Conservation (phyloP, 2,329 filamentous ascomycete species). For the Torrubiella hemipterigena region DNA sequence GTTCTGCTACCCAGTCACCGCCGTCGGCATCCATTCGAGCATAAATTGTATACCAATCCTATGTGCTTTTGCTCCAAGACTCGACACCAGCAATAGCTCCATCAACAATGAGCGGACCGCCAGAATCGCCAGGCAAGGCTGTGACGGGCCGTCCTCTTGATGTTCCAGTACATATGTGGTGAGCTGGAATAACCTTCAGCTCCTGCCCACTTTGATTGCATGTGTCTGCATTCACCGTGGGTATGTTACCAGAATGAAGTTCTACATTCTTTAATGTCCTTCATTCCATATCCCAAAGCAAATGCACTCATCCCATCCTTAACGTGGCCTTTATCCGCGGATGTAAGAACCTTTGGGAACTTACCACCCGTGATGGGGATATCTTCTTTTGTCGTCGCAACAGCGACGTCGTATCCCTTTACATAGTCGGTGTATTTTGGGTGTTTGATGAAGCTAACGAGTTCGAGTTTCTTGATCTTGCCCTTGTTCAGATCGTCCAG, state of each 20-base stretch:
- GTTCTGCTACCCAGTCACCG: background rate
- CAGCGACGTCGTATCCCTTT: background rate
- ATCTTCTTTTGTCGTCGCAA: background rate
- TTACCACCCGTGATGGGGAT: background rate
- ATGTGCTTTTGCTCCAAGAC: slow-evolving; percentile 2
- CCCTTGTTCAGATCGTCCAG: background rate
- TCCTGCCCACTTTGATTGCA: background rate
- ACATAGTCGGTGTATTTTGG: background rate
- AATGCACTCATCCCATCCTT: background rate
- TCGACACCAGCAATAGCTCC: background rate
- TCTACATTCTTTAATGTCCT: background rate
- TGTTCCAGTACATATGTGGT: background rate
- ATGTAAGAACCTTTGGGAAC: background rate
- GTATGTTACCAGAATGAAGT: background rate
- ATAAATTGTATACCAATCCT: slow-evolving; percentile 1
- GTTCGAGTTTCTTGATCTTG: background rate
- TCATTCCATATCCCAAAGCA: background rate
- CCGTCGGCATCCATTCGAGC: background rate
- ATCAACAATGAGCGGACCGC: slow-evolving; percentile 1
- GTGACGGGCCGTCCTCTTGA: background rate
- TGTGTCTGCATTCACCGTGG: background rate
- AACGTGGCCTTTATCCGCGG: background rate
- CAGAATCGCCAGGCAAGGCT: background rate
- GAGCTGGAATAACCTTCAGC: background rate
- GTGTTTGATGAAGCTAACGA: background rate